A percentile compares a stretch with the other conserved stretches of the same genome.
Evolutionary conservation across 306 rosid species (phyloP).

Genomic region (Astragalus membranaceus): DNA sequence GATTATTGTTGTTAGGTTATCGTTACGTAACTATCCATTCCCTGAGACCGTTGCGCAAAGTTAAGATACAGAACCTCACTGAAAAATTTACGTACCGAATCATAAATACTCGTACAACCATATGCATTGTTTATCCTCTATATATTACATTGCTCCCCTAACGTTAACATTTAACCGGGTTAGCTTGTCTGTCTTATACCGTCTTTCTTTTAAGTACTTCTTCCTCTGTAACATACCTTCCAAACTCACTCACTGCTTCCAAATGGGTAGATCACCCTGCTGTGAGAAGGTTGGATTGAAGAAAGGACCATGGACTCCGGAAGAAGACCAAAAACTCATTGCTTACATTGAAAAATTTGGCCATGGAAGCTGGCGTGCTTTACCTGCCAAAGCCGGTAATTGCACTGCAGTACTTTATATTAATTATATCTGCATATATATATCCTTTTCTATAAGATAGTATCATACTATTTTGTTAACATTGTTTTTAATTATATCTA

Average conservation of each 20-base stretch:
- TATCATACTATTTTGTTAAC: not conserved
- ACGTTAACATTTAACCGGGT: not conserved
- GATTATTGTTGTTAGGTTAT: no score
- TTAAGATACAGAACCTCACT: not conserved
- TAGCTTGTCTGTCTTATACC: not conserved
- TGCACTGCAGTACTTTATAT: not conserved
- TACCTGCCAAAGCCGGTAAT: conserved; percentile 59
- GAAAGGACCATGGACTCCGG: conserved; percentile 58
- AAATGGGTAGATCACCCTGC: conserved; percentile 53
- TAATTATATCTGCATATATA: not conserved
- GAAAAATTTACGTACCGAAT: not conserved
- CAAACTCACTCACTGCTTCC: not conserved
- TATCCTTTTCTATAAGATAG: no score
- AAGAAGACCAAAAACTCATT: conserved; percentile 57
- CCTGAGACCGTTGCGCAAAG: not conserved
- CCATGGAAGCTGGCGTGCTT: conserved; percentile 63
- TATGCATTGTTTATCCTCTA: not conserved
- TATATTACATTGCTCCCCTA: not conserved
- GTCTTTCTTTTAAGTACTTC: not conserved
- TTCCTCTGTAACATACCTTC: not conserved
- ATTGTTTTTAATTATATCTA: not conserved
- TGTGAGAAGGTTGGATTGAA: conserved; percentile 41
- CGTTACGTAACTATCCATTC: not conserved
- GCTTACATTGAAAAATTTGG: conserved; percentile 47
- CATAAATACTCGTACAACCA: not conserved